Percentiles rank a stretch among this genome's conserved stretches.
phyloP scores from a whole-genome alignment of 176 grass and related monocot species.

The Panicum miliaceum region DNA sequence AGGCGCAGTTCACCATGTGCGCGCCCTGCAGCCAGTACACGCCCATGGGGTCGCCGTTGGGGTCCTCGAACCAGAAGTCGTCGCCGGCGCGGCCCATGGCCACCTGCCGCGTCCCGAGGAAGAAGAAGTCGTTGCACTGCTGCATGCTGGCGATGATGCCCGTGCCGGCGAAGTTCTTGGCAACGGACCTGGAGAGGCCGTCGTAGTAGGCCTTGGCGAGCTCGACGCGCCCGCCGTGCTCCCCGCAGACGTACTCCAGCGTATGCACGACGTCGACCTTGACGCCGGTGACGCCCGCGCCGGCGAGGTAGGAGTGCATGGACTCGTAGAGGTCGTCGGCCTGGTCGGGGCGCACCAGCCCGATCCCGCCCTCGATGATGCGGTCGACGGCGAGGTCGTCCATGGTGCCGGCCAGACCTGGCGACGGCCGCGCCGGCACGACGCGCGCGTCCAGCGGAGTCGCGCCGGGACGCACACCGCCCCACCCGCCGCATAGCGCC shows the following conservation, averaged over 20 bases:
- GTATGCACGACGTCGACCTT: conserved; percentile 77
- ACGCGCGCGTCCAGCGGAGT: conserved; percentile 23
- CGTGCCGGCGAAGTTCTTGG: conserved; percentile 55
- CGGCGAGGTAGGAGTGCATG: conserved; percentile 68
- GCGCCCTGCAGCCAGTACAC: conserved; percentile 73
- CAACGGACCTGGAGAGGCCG: conserved; percentile 51
- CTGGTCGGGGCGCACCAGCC: conserved; percentile 51
- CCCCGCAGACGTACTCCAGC: conserved; percentile 63
- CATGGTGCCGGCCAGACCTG: conserved; percentile 59
- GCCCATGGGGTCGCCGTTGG: conserved; percentile 64
- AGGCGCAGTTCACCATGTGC: conserved; percentile 85
- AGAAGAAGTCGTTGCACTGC: conserved; percentile 85
- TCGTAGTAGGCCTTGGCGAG: conserved; percentile 67
- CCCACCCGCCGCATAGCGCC: conserved; percentile 69
- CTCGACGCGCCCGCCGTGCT: conserved; percentile 64
- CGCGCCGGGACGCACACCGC: conserved; percentile 53
- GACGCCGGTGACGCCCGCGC: conserved; percentile 61
- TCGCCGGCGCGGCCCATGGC: conserved; percentile 56
- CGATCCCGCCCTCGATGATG: conserved; percentile 56
- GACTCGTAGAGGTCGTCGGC: conserved; percentile 50
- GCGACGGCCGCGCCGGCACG: neutral
- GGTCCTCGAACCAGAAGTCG: conserved; percentile 81
- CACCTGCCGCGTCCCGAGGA: conserved; percentile 51
- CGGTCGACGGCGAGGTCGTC: conserved; percentile 70
- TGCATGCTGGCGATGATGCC: conserved; percentile 86